phyloP scores from a whole-genome alignment of 441 rosid genomes.

The Aquilaria agallochum region DNA sequence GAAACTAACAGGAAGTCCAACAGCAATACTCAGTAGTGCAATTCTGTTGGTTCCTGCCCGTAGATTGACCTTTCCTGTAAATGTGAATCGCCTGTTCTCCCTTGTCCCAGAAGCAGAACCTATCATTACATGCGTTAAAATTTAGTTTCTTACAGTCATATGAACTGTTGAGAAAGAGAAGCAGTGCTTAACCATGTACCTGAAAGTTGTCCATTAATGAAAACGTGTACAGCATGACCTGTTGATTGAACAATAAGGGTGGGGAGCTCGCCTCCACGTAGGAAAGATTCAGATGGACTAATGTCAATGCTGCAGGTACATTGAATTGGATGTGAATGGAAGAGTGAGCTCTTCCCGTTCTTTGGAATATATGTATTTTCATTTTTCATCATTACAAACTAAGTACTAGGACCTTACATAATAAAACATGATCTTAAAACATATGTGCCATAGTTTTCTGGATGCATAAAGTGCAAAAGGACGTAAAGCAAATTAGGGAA shows the following conservation, averaged over 20 bases:
- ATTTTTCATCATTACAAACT: too few relatives aligned
- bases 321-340: conserved; percentile 4
- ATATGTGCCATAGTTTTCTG: too few relatives aligned
- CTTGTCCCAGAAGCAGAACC: conserved; percentile 93
- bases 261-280: conserved; percentile 86
- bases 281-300: conserved; percentile 70
- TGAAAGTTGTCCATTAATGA: conserved; percentile 82
- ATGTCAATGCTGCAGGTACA: conserved; percentile 62
- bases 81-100: conserved; percentile 68
- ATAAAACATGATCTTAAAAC: too few relatives aligned
- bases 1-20: conserved; percentile 86
- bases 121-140: conserved; percentile 19
- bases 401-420: too few relatives aligned
- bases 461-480: too few relatives aligned
- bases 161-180: background rate
- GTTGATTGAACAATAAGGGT: conserved; percentile 78
- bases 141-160: conserved; percentile 7
- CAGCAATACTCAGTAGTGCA: conserved; percentile 88
- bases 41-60: conserved; percentile 79
- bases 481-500: too few relatives aligned
- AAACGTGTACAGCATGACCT: conserved; percentile 93
- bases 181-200: conserved; percentile 36
- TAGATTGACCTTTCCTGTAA: conserved; percentile 72
- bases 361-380: too few relatives aligned
- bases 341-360: too few relatives aligned